These are phyloP conservation scores for Kodamaea sagamina DNA, from an alignment of 805 yeast genomes.

Conservation along the genomic window DNA sequence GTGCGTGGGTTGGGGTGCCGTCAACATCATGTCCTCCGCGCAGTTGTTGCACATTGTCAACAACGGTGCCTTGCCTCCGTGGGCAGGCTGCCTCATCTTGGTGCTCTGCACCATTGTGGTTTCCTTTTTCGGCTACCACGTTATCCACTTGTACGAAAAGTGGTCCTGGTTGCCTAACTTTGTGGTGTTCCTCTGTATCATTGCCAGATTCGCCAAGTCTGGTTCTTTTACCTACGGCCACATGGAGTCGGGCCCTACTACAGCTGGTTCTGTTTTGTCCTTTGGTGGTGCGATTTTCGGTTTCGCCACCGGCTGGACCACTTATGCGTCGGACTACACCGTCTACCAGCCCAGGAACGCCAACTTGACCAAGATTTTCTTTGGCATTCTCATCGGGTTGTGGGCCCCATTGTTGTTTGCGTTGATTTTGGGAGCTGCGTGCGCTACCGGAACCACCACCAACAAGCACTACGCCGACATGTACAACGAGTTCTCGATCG, in stretches of 20 bases:
- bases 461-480: conserved; percentile 45
- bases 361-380: conserved; percentile 59
- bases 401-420: conserved; percentile 69
- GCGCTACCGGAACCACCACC: conserved; percentile 64
- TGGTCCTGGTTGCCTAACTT: conserved; percentile 87
- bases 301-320: conserved; percentile 92
- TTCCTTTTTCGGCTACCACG: conserved; percentile 80
- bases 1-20: conserved; percentile 95
- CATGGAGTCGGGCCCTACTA: conserved; percentile 54
- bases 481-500: conserved; percentile 59
- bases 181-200: conserved; percentile 71
- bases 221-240: conserved; percentile 52
- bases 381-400: conserved; percentile 64
- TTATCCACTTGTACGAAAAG: conserved; percentile 79
- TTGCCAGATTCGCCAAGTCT: conserved; percentile 71
- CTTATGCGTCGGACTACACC: conserved; percentile 90
- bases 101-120: conserved; percentile 67
- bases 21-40: conserved; percentile 87
- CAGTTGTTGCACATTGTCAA: conserved; percentile 79
- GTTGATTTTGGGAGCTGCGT: conserved; percentile 83
- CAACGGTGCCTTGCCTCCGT: conserved; percentile 67
- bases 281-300: conserved; percentile 86
- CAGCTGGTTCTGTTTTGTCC: conserved; percentile 75
- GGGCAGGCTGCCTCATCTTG: conserved; percentile 86
- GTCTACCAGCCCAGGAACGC: conserved; percentile 77